phyloP scores from a whole-genome alignment of 2,329 filamentous ascomycete genomes.

The Chaetomium strumarium region DNA sequence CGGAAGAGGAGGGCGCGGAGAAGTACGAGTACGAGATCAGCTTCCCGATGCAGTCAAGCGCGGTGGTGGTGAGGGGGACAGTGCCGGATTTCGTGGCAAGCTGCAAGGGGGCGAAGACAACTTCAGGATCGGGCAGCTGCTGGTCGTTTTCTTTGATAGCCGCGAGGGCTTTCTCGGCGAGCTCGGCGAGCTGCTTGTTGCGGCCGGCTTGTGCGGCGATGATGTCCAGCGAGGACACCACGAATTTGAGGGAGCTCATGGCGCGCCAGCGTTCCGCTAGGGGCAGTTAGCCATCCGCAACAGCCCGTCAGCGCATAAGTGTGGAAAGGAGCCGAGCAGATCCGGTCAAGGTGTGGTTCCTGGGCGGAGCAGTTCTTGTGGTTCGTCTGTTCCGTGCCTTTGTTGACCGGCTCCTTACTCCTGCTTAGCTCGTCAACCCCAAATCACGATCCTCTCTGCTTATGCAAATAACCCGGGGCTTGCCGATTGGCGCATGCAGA shows the following conservation, averaged over 20 bases:
- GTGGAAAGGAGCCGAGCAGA: neutral
- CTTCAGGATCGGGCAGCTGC: slow-evolving; percentile 78
- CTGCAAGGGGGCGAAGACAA: slow-evolving; percentile 86
- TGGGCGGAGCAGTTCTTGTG: neutral
- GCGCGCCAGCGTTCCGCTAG: slow-evolving; percentile 43
- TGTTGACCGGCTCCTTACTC: too few species aligned
- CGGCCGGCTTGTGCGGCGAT: slow-evolving; percentile 84
- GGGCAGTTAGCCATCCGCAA: slow-evolving; percentile 41
- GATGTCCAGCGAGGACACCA: slow-evolving; percentile 85
- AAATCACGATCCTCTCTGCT: too few species aligned
- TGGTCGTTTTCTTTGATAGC: slow-evolving; percentile 83
- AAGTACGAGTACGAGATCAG: slow-evolving; percentile 99
- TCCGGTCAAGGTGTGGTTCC: neutral
- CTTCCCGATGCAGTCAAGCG: slow-evolving; percentile 97
- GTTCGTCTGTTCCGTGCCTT: neutral
- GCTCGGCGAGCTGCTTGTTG: slow-evolving; percentile 76
- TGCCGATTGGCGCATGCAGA: too few species aligned
- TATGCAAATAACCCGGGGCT: too few species aligned
- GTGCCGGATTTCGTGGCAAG: slow-evolving; percentile 84
- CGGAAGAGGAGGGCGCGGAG: slow-evolving; percentile 57
- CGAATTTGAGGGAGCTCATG: slow-evolving; percentile 93
- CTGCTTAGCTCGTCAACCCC: too few species aligned
- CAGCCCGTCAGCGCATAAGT: slow-evolving; percentile 21
- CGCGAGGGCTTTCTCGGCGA: slow-evolving; percentile 72
- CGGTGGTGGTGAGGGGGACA: slow-evolving; percentile 78